Conservation (phyloP, 2,329 filamentous ascomycete species). For the Ophiostoma perfectum region DNA sequence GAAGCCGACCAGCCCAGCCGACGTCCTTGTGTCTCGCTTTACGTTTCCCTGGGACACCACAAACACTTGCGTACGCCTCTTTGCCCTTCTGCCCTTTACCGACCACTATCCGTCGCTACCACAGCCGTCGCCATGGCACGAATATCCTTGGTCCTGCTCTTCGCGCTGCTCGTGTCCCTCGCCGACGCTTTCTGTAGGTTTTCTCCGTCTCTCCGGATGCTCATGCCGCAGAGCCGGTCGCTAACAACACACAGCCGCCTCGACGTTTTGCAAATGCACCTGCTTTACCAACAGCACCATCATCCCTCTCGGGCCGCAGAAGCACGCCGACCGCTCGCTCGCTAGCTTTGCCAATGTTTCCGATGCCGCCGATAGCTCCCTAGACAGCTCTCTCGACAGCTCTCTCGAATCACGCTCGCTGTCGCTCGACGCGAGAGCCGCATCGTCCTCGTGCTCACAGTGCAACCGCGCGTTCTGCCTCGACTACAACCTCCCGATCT, state of each 20-base stretch:
- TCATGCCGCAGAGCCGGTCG: too few species aligned
- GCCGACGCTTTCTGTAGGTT: conserved; percentile 41
- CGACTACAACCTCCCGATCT: conserved; percentile 55
- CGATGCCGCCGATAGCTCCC: too few species aligned
- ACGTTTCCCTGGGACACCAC: background rate
- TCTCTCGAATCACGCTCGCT: too few species aligned
- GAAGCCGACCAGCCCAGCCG: conserved; percentile 4
- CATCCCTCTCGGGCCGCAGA: conserved; percentile 51
- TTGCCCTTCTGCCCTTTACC: background rate
- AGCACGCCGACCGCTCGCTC: conserved; percentile 29
- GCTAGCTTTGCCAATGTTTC: conserved; percentile 12
- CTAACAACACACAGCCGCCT: conserved; percentile 44
- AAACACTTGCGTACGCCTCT: background rate
- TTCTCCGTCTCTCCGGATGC: background rate
- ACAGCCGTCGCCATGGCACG: conserved; percentile 35
- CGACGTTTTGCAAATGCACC: conserved; percentile 65
- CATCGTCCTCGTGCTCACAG: conserved; percentile 50
- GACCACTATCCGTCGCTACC: too few species aligned
- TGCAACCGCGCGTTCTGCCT: conserved; percentile 63
- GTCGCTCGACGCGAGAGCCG: conserved; percentile 30
- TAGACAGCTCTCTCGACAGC: too few species aligned
- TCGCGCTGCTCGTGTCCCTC: conserved; percentile 36
- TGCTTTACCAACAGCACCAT: conserved; percentile 66
- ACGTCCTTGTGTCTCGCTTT: background rate
- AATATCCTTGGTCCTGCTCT: conserved; percentile 35